Percentiles rank a stretch among this genome's conserved stretches.
These are phyloP conservation scores for Paralagenidium karlingii DNA, from an alignment of 352 stramenopile genomes.

Conservation along the genomic window DNA sequence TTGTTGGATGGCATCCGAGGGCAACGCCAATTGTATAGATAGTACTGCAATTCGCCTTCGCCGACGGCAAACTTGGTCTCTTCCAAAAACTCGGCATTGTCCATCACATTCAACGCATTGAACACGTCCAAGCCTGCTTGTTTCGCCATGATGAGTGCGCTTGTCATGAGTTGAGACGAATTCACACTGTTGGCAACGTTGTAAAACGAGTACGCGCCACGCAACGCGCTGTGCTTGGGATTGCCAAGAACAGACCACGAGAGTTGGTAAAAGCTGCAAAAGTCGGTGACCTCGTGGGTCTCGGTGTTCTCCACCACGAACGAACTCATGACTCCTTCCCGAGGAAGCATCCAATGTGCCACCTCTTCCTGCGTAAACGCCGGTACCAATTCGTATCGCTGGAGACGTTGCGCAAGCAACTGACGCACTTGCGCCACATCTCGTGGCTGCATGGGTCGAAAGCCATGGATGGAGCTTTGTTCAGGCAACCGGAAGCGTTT, in stretches of 20 bases:
- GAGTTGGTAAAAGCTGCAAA: conserved; percentile 97
- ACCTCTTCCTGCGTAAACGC: conserved; percentile 90
- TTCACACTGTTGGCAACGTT: conserved; percentile 79
- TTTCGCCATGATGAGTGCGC: conserved; percentile 55
- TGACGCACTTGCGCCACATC: conserved; percentile 34
- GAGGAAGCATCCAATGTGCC: conserved; percentile 95
- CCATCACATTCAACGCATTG: conserved; percentile 56
- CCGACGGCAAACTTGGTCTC: conserved; percentile 48
- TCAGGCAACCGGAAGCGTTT: conserved; percentile 83
- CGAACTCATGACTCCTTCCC: conserved; percentile 90
- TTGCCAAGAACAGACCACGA: conserved; percentile 93
- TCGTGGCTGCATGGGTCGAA: conserved; percentile 35
- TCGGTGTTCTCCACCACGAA: conserved; percentile 83
- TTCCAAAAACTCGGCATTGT: conserved; percentile 49
- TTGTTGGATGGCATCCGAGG: conserved; percentile 31
- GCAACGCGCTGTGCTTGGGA: conserved; percentile 92
- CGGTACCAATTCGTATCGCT: conserved; percentile 66
- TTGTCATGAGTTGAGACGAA: conserved; percentile 47
- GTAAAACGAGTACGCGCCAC: conserved; percentile 99
- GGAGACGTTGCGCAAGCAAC: conserved; percentile 38
- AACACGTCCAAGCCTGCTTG: conserved; percentile 50
- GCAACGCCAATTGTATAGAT: conserved; percentile 71
- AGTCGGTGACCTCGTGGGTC: conserved; percentile 84
- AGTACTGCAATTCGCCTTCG: conserved; percentile 55
- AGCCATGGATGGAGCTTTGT: conserved; percentile 14